phyloP scores from a whole-genome alignment of 257 asterid genomes.

The Petunia secreta region DNA sequence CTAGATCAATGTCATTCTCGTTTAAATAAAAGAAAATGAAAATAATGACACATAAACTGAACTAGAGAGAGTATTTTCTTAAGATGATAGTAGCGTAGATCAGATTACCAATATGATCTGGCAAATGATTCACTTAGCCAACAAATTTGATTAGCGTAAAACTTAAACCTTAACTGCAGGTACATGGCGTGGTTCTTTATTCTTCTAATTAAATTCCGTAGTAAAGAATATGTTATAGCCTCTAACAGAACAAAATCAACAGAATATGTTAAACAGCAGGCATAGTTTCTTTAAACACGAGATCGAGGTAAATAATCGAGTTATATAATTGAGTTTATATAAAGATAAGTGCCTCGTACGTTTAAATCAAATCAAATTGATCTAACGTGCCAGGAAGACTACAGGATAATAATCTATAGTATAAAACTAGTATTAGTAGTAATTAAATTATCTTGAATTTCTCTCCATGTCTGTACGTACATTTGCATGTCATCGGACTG shows the following conservation, averaged over 20 bases:
- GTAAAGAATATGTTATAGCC: not conserved
- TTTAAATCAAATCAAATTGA: too few species aligned
- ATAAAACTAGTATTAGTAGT: not conserved
- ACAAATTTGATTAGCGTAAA: not conserved
- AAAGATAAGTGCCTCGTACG: too few species aligned
- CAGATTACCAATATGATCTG: not conserved
- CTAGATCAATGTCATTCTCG: too few species aligned
- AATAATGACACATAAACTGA: too few species aligned
- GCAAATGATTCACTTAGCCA: conserved; percentile 1
- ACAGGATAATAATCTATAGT: conserved; percentile 20
- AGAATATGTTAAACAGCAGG: not conserved
- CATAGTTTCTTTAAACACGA: too few species aligned
- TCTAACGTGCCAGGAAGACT: too few species aligned
- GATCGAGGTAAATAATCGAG: too few species aligned
- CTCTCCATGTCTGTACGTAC: not conserved
- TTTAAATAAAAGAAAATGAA: too few species aligned
- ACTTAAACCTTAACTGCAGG: not conserved
- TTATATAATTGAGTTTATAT: too few species aligned
- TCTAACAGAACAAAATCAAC: too few species aligned
- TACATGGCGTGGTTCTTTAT: not conserved
- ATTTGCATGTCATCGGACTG: not conserved
- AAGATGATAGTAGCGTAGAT: not conserved
- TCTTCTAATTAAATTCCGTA: not conserved
- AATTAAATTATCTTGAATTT: conserved; percentile 8
- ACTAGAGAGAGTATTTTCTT: too few species aligned